These are phyloP conservation scores for Chrysanthemum makinoi DNA, from an alignment of 129 eudicot genomes.

Conservation along the genomic window DNA sequence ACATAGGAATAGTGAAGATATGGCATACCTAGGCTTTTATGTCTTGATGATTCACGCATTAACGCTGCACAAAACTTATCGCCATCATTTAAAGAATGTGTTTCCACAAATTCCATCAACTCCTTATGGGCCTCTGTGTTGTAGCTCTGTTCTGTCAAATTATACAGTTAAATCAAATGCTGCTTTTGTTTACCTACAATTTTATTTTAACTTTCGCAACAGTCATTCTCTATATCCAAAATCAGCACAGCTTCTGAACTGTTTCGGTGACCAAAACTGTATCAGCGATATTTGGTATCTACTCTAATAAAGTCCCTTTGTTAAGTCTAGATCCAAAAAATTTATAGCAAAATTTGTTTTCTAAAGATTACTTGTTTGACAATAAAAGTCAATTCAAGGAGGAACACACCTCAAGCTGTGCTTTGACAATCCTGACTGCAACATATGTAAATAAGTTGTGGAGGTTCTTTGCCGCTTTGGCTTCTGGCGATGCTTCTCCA, in stretches of 20 bases:
- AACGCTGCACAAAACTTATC: conserved; percentile 81
- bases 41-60: conserved; percentile 86
- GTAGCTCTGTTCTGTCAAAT: conserved; percentile 85
- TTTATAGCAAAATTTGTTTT: background rate
- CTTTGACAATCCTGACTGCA: conserved; percentile 76
- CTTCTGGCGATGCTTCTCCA: conserved; percentile 96
- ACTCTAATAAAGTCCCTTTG: background rate
- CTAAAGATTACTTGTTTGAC: conserved; percentile 8
- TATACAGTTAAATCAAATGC: conserved; percentile 20
- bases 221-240: too few species aligned
- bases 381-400: conserved; percentile 16
- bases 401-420: conserved; percentile 79
- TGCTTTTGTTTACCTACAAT: conserved; percentile 1
- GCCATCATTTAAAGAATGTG: conserved; percentile 71
- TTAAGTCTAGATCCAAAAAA: background rate
- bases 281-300: background rate
- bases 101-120: conserved; percentile 65
- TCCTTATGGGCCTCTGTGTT: conserved; percentile 80
- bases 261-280: background rate
- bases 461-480: conserved; percentile 78
- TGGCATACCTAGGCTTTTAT: conserved; percentile 64
- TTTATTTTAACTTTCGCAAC: background rate
- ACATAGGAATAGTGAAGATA: background rate
- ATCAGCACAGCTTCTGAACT: background rate
- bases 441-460: conserved; percentile 84